Conservation (phyloP, 2,329 filamentous ascomycete species). For the Colletotrichum lupini region DNA sequence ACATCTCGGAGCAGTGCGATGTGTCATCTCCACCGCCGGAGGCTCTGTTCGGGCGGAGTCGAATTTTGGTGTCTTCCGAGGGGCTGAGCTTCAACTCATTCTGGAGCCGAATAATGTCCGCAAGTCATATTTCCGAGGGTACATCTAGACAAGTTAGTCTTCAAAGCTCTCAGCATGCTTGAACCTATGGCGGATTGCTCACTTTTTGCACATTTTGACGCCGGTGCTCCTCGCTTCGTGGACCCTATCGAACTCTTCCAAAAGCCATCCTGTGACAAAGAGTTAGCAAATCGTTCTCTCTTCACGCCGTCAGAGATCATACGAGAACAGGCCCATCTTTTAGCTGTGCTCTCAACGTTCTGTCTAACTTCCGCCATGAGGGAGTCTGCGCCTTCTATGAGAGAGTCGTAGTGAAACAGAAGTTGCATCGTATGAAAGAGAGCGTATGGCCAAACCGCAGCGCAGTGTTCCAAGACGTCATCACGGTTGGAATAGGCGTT, state of each 20-base stretch:
- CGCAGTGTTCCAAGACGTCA: slow-evolving; percentile 45
- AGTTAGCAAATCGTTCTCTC: neutral
- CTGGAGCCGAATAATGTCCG: slow-evolving; percentile 24
- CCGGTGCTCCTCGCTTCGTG: slow-evolving; percentile 22
- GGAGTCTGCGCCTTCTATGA: slow-evolving; percentile 46
- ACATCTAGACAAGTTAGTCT: slow-evolving; percentile 20
- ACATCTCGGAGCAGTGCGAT: neutral
- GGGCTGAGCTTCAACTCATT: slow-evolving; percentile 6
- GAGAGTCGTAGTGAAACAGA: slow-evolving; percentile 46
- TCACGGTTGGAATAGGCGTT: slow-evolving; percentile 45
- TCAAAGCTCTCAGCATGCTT: too few species aligned
- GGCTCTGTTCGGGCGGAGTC: neutral
- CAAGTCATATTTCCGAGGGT: slow-evolving; percentile 25
- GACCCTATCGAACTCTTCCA: slow-evolving; percentile 30
- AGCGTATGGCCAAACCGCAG: slow-evolving; percentile 47
- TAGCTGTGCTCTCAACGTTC: slow-evolving; percentile 47
- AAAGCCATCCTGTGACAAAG: neutral
- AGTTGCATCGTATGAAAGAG: slow-evolving; percentile 48
- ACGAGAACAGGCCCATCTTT: slow-evolving; percentile 49
- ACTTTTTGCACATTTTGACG: slow-evolving; percentile 27
- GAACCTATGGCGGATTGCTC: neutral
- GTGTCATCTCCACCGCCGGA: neutral
- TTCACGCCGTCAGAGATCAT: slow-evolving; percentile 14
- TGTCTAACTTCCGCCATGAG: slow-evolving; percentile 48
- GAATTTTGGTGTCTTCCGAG: neutral